These are phyloP conservation scores for Tulasnella sp. DNA, from an alignment of 768 basidiomycete species.

Conservation along the genomic window DNA sequence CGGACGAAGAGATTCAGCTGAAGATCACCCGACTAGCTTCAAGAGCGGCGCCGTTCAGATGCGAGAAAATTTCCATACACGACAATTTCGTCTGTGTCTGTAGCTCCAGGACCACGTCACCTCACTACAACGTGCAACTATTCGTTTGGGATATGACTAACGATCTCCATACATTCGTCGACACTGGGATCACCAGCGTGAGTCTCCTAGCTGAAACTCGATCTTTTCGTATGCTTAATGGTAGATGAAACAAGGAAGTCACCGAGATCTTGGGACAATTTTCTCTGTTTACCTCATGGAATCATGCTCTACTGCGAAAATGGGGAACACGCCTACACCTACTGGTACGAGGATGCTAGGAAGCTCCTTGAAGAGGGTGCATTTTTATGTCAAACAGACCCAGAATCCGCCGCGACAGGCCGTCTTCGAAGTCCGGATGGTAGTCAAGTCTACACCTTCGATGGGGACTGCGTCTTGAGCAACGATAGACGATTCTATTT, in stretches of 20 bases:
- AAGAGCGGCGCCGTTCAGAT: neutral
- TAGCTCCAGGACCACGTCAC: neutral
- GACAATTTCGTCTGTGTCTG: constrained; percentile 3
- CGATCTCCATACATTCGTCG: neutral
- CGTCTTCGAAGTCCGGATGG: neutral
- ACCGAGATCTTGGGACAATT: neutral
- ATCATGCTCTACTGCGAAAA: constrained; percentile 10
- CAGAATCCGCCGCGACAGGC: neutral
- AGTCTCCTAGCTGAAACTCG: neutral
- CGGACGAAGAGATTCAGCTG: neutral
- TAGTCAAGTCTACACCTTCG: neutral
- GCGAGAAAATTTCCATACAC: constrained; percentile 5
- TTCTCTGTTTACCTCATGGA: neutral
- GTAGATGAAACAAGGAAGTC: neutral
- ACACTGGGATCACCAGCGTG: constrained; percentile 3
- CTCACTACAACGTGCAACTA: neutral
- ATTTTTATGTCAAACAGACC: neutral
- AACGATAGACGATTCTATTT: neutral
- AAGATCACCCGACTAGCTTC: neutral
- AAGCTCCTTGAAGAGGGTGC: neutral
- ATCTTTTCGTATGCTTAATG: neutral
- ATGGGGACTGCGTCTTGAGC: neutral
- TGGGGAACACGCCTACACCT: neutral
- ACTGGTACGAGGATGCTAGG: constrained; percentile 5
- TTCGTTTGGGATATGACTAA: neutral